phyloP scores from a whole-genome alignment of 1,139 yeast species.

The Blastobotrys petasosporus region DNA sequence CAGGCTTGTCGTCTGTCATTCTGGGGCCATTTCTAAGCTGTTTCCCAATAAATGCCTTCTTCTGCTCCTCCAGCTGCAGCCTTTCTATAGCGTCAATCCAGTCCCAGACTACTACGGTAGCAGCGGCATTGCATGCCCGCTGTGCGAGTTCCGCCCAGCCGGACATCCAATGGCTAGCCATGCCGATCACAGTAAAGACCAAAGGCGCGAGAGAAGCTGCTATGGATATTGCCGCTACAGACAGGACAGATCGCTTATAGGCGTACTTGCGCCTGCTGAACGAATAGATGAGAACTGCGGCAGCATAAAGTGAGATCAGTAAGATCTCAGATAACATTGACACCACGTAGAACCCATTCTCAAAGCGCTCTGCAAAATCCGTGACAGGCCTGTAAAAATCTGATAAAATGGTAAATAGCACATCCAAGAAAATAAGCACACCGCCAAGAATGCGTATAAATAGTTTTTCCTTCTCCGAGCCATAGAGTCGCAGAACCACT shows the following conservation, averaged over 20 bases:
- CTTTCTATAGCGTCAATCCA: conserved; percentile 73
- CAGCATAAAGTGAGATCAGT: conserved; percentile 64
- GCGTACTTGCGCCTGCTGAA: conserved; percentile 52
- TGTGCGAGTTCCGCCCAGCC: conserved; percentile 72
- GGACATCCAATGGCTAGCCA: conserved; percentile 64
- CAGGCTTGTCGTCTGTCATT: background rate
- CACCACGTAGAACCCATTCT: conserved; percentile 41
- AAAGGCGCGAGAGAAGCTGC: conserved; percentile 60
- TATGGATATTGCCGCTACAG: conserved; percentile 54
- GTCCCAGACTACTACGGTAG: conserved; percentile 77
- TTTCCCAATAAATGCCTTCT: conserved; percentile 75
- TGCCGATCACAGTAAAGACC: conserved; percentile 71
- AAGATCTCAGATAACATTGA: conserved; percentile 71
- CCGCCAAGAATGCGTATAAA: conserved; percentile 58
- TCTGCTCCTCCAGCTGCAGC: conserved; percentile 60
- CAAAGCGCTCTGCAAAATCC: conserved; percentile 6
- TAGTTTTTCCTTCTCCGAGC: conserved; percentile 61
- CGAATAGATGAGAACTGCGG: conserved; percentile 56
- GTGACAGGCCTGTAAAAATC: conserved; percentile 26
- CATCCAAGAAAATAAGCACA: conserved; percentile 42
- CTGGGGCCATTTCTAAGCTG: conserved; percentile 37
- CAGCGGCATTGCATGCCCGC: conserved; percentile 44
- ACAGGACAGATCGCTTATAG: conserved; percentile 43
- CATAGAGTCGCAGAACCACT: conserved; percentile 64
- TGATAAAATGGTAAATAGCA: conserved; percentile 18